Evolutionary conservation across 1,139 yeast species (phyloP).

Genomic region (Magnusiomyces fungicola): DNA sequence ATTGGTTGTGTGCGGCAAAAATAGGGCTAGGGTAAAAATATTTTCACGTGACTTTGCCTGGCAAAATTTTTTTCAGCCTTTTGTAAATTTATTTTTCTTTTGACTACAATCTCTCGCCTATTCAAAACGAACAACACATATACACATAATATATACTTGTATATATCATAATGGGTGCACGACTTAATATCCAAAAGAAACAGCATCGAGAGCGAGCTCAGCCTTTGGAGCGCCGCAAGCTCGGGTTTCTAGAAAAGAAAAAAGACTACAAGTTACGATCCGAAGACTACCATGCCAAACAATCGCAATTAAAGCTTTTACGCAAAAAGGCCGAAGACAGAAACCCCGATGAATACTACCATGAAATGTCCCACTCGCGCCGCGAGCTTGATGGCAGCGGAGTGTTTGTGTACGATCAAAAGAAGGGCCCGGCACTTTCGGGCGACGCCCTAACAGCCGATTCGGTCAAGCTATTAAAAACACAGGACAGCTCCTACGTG

Average conservation of each 20-base stretch:
- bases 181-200: conserved; percentile 87
- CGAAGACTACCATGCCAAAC: conserved; percentile 79
- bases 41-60: too few species aligned
- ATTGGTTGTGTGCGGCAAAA: too few species aligned
- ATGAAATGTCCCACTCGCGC: conserved; percentile 53
- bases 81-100: background rate
- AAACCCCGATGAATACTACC: conserved; percentile 96
- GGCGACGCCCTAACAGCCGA: conserved; percentile 45
- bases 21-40: too few species aligned
- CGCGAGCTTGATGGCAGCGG: conserved; percentile 27
- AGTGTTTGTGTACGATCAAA: background rate
- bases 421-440: conserved; percentile 4
- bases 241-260: conserved; percentile 88
- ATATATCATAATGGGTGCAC: conserved; percentile 55
- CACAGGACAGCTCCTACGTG: conserved; percentile 84
- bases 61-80: too few species aligned
- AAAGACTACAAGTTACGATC: conserved; percentile 90
- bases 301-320: conserved; percentile 71
- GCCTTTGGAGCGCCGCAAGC: conserved; percentile 59
- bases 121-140: background rate
- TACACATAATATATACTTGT: background rate
- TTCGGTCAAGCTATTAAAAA: conserved; percentile 73
- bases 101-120: background rate
- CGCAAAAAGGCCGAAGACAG: conserved; percentile 63
- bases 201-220: conserved; percentile 95